A percentile compares a stretch with the other conserved stretches of the same genome.
phyloP scores from a whole-genome alignment of 768 basidiomycete genomes.

The Cyclocybe cylindracea region DNA sequence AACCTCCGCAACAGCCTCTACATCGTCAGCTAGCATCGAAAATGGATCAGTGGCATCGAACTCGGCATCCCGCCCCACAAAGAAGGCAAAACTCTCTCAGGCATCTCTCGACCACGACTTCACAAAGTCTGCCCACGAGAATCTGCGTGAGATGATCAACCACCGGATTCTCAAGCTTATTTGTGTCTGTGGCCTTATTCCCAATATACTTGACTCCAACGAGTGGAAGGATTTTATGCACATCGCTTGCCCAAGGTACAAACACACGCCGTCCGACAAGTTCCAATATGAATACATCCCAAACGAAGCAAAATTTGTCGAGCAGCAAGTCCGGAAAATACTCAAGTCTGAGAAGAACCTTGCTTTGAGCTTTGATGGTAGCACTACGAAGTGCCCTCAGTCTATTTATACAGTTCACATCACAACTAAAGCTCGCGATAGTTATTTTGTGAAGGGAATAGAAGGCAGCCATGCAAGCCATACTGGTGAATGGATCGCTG shows the following conservation, averaged over 20 bases:
- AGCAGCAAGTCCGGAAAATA: constrained; percentile 1
- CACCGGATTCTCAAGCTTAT: constrained; percentile 20
- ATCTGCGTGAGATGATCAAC: constrained; percentile 9
- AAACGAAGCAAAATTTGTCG: constrained; percentile 8
- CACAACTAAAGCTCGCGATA: not conserved
- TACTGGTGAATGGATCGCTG: constrained; percentile 1
- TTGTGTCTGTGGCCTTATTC: constrained; percentile 21
- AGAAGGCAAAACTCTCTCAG: not conserved
- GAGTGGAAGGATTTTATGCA: constrained; percentile 25
- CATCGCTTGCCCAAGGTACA: constrained; percentile 9
- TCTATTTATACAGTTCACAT: constrained; percentile 1
- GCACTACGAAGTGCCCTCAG: not conserved
- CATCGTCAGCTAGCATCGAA: no score
- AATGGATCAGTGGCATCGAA: no score
- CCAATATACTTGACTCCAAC: constrained; percentile 17
- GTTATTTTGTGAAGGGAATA: constrained; percentile 1
- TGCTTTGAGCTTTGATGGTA: constrained; percentile 6
- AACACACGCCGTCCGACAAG: constrained; percentile 2
- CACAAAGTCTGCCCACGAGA: not conserved
- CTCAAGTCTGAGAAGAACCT: constrained; percentile 7
- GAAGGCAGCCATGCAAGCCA: constrained; percentile 1
- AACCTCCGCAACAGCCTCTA: no score
- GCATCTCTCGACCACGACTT: not conserved
- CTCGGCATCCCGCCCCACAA: not conserved
- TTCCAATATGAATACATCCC: constrained; percentile 17